Evolutionary conservation across 2,329 filamentous ascomycete genomes (phyloP), one percentile per base, ranked within the genome.

Genomic region (Fusarium torulosum): DNA sequence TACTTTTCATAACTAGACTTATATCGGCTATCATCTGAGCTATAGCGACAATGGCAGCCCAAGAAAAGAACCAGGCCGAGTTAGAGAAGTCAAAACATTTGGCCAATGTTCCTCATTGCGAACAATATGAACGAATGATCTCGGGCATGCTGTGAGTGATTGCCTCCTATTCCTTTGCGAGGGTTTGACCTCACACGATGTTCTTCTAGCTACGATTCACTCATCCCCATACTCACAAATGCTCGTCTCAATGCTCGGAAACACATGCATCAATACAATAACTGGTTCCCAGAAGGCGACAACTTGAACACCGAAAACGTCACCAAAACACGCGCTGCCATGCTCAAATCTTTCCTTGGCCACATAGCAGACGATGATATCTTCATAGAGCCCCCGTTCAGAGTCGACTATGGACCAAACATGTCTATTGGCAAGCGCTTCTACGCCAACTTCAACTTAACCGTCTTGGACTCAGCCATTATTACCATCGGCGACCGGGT

Each of bases 51-150:
- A 58, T 71, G 69, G 63, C 69, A 5, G 53, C 69, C 0, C 47
- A 29, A 9, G 41, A 53, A 19, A 71, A 65, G 31, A 65, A 59
- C 10, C 29, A 10, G 4, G 14, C 10, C 7, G 69, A 71, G 49
- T 25, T 71, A 23, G 56, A 62, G 0, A 71, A 71, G 31, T 46
- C 52, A 8, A 59, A 55, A 33, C 27, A 29, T 2, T 75, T 87
- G 13, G 76, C 81, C 11, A 81, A 87, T 62, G 78, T 84, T 3
- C 86, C 86, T 1, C 86, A 83, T 80, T 84, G 85, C 59, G 86
- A 88, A 9, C 84, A 88, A 61, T 90, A 88, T 53, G 85, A 89
- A 71, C 86, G 85, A 71, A 89, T 90, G 86, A 85, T 90, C 46
- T 89, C 86, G 0, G 86, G 87, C 27, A 86, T 89, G 79, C 79